Evolutionary conservation across 441 rosid genomes (phyloP).

Genomic region (Aquilaria agallochum): DNA sequence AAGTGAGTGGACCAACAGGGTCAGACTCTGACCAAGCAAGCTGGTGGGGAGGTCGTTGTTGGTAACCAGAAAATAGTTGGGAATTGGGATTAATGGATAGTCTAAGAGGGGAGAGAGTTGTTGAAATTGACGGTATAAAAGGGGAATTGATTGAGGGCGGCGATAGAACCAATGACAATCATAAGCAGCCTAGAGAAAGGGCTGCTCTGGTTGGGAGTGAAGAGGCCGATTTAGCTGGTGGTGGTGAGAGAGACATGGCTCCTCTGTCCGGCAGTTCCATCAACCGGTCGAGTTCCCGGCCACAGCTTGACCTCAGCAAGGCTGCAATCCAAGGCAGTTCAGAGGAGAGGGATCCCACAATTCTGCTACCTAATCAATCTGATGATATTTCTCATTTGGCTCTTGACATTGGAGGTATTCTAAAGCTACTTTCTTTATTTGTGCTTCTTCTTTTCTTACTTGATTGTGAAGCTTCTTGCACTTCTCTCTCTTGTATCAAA

Average conservation of each 20-base stretch:
- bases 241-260: conserved; percentile 70
- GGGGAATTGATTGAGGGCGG: conserved; percentile 15
- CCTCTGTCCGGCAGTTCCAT: conserved; percentile 53
- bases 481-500: no score
- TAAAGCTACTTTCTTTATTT: neutral
- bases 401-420: conserved; percentile 95
- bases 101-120: conserved; percentile 44
- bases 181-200: conserved; percentile 16
- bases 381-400: conserved; percentile 98
- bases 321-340: conserved; percentile 95
- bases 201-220: conserved; percentile 26
- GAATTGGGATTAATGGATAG: conserved; percentile 48
- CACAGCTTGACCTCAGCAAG: conserved; percentile 94
- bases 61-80: conserved; percentile 25
- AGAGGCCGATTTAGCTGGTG: conserved; percentile 25
- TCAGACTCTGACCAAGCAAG: conserved; percentile 11
- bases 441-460: neutral
- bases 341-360: conserved; percentile 91
- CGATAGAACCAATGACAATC: neutral
- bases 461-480: conserved; percentile 2
- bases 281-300: conserved; percentile 91
- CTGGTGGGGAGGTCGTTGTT: conserved; percentile 20
- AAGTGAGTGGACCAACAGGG: conserved; percentile 18
- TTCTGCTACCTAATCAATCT: conserved; percentile 93
- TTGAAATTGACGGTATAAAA: conserved; percentile 33